Base-by-base conservation (phyloP, 129 eudicot genomes). In the Helianthus tuberosus region DNA sequence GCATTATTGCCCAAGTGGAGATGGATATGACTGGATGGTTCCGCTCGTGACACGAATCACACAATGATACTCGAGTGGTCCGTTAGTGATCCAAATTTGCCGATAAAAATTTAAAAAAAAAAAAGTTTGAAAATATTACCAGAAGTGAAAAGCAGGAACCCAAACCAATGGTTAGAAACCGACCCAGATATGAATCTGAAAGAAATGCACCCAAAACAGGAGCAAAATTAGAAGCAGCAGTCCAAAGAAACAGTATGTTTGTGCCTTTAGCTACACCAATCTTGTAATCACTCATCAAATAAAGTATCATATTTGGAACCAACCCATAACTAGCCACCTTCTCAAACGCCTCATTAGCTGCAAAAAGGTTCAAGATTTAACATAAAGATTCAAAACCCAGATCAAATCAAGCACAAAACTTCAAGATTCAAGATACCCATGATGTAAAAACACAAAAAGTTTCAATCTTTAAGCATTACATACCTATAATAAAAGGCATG, bases 401-500 rank as follows among this genome's bases (percentile, higher is more conserved):
- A 77, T 35, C 25, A 71, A 49, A 17, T 69, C 59, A 69, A 36
- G 12, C 59, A 51, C 13, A 65, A 64, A 71, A 15, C 35, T 27
- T 17, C 75, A 57, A 44, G 73, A 72, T 43, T 70, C 66, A 69
- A 7, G 38, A 78, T 50, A 15, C 68, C 66, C 83, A 25, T 66
- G 44, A 20, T 51, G 57, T 14, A n/a, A 64, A 6, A 63, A 16
- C 50, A 12, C 52, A 63, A 35, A 57, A 52, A 8, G 14, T 5
- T 75, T 36, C 64, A 74, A 74, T 41, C 35, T 48, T 60, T 20
- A 27, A 11, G 8, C 15, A 52, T 20, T 6, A 46, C 47, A 59
- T 87, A 91, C 97, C 97, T 80, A 91, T 86, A 77, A 91, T 91
- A 77, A 91, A 91, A 48, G 97, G 97, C 93, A 91, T 91, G 55